Percentiles rank a stretch among this genome's conserved stretches.
Evolutionary conservation across 768 basidiomycete species (phyloP).

Genomic region (Mycena vitilis): DNA sequence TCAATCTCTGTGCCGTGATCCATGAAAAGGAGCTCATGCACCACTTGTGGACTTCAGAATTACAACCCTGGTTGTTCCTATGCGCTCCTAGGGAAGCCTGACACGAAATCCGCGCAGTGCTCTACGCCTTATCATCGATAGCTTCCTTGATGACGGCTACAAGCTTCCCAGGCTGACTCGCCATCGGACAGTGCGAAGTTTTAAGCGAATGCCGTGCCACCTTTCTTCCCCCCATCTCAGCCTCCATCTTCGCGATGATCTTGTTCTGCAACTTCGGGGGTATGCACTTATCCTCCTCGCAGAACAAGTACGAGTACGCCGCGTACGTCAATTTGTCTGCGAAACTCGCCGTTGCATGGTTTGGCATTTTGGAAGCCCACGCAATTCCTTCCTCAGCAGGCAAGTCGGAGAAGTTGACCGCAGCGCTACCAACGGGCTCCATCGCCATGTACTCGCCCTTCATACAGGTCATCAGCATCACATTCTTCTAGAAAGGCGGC

Average conservation of each 20-base stretch:
- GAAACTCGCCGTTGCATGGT: neutral
- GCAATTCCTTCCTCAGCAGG: neutral
- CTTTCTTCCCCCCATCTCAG: slow-evolving; percentile 1
- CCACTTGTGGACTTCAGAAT: neutral
- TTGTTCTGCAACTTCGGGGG: slow-evolving; percentile 3
- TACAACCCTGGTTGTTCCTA: no score
- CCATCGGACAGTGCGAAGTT: neutral
- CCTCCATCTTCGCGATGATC: slow-evolving; percentile 5
- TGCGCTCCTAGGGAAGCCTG: no score
- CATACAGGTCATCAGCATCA: neutral
- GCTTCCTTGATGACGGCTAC: neutral
- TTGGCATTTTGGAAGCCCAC: neutral
- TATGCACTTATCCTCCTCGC: slow-evolving; percentile 3
- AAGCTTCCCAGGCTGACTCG: neutral
- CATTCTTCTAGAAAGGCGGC: neutral
- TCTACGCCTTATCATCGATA: neutral
- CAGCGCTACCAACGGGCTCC: neutral
- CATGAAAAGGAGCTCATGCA: neutral
- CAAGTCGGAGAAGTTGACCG: neutral
- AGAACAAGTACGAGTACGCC: slow-evolving; percentile 5
- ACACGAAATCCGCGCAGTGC: no score
- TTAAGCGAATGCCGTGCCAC: neutral
- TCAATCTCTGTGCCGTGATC: neutral
- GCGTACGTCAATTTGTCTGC: neutral
- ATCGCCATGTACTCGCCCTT: slow-evolving; percentile 4